Base-by-base conservation (phyloP, 2,329 filamentous ascomycete genomes). In the Aspergillus fumigatus region DNA sequence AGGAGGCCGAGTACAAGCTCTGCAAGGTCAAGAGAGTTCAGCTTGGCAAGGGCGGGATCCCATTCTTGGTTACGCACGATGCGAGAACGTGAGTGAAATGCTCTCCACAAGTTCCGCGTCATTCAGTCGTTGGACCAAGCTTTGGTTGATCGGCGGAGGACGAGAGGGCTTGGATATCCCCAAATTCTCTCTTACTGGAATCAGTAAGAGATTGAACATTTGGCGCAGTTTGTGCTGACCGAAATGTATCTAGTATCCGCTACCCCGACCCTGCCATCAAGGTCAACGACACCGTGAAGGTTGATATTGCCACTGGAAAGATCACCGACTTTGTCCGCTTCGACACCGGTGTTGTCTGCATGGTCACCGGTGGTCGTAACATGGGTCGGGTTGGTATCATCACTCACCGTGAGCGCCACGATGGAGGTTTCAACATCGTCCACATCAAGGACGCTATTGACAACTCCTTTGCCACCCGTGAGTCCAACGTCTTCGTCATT, bases 61-160 rank as follows among this genome's bases (percentile, higher is more conserved):
- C 94, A 95, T 99, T 96, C 92, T 97, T 97, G 92, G 94, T 99
- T 90, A 99, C 94, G 92, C 94, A 99, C 90, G 94, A 99, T 94
- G 94, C 94, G 84, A 89, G 94, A 92, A 99, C 94, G 93, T 99
- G 85, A 96, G 93, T 97, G 89, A 67, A 38, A 67, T 65, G 62
- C 72, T 70, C 69, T 72, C 86, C 63, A 65, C 60, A 71, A 75
- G 73, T 88, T 82, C 86, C 83, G 89, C 89, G 91, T 97, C 92
- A 94, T 92, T 97, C 93, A 97, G 93, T 88, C 93, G 93, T 97
- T 97, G 93, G 91, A 93, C 90, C 91, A 95, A 94, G 90, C 85
- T 96, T 94, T 96, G 92, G 92, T 82, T 80, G 80, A 84, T 75
- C 73, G 70, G 70, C 70, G 69, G 72, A 73, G 70, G 71, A 74